Percentiles rank a stretch among this genome's conserved stretches.
phyloP scores from a whole-genome alignment of 1,139 yeast genomes.

The Pichia inconspicua region DNA sequence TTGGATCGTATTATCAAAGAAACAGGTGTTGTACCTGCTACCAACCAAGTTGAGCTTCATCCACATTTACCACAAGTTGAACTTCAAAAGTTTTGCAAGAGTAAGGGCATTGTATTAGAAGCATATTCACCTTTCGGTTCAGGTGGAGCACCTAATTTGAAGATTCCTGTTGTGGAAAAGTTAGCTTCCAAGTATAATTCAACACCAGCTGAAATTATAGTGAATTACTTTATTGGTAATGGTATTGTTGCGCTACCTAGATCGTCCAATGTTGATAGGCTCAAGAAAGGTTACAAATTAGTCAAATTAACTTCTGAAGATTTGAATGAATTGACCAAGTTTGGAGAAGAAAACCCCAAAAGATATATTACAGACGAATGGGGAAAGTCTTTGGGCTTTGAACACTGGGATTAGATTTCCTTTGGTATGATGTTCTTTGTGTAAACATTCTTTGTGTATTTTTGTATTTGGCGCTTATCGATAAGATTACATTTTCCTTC shows the following conservation, averaged over 20 bases:
- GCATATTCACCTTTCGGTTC: constrained; percentile 70
- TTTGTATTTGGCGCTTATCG: no score
- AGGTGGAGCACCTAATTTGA: constrained; percentile 46
- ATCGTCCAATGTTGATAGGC: constrained; percentile 34
- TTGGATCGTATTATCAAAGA: constrained; percentile 41
- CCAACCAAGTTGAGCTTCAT: constrained; percentile 54
- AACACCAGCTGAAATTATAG: constrained; percentile 39
- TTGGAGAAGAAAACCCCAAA: constrained; percentile 39
- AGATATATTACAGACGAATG: constrained; percentile 30
- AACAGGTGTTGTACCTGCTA: constrained; percentile 40
- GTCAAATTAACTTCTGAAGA: constrained; percentile 30
- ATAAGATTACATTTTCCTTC: no score
- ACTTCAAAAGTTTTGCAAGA: constrained; percentile 44
- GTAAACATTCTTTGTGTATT: neutral
- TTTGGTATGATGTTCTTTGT: no score
- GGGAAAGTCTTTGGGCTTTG: constrained; percentile 20
- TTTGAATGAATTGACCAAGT: constrained; percentile 33
- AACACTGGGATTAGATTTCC: constrained; percentile 12
- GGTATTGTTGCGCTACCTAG: constrained; percentile 49
- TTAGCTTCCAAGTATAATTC: constrained; percentile 42
- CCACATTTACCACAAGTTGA: constrained; percentile 63
- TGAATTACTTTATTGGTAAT: constrained; percentile 48
- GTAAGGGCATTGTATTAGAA: constrained; percentile 47
- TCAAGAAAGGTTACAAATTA: constrained; percentile 21
- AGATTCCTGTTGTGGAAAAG: constrained; percentile 35